Base-by-base conservation (phyloP, 2,329 filamentous ascomycete species). In the Cytospora piceae region DNA sequence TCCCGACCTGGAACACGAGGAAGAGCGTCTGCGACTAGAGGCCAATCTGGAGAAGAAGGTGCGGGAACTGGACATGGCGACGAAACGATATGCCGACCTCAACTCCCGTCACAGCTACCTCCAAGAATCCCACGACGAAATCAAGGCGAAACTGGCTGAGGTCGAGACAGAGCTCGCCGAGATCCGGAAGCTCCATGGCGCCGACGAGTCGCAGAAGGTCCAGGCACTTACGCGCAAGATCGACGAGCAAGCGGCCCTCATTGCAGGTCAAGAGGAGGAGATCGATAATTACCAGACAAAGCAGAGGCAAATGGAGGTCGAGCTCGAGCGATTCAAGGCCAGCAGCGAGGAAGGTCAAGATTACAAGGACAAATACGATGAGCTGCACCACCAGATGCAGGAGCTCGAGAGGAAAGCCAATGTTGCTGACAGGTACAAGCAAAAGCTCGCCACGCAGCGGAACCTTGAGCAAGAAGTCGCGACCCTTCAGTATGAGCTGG, bases 161-260 rank as follows among this genome's bases (percentile, higher is more conserved):
- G 80, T 86, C 52, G 81, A 85, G 63, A 77, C 81, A 37, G 83
- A 86, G 73, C 80, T 84, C 11, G 82, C 82, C 72, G 76, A 83
- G 63, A 73, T 84, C 60, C 74, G 80, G 70, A 79, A 82, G 71
- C 70, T 80, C 75, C 77, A 85, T 78, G 78, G 86, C 73, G 77
- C 80, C 75, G 80, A 79, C 75, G 85, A 78, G 73, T 82, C 78
- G 27, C 80, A 83, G 63, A 78, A 82, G 58, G 82, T 87, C 68
- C 79, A 80, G 76, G 76, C 82, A 67, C 78, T 90, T 70, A 81
- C 88, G 70, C 77, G 79, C 53, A 83, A 84, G 69, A 79, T 89
- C 29, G 84, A 85, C 51, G 87, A 92, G 71, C 87, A 90, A 71
- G 88, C 92, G 74, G 83, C 89, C 65, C 80, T 92, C 58, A 93